These are phyloP conservation scores for Pseudogymnoascus sp. DNA, from an alignment of 2,329 filamentous ascomycete genomes.

Conservation along the genomic window DNA sequence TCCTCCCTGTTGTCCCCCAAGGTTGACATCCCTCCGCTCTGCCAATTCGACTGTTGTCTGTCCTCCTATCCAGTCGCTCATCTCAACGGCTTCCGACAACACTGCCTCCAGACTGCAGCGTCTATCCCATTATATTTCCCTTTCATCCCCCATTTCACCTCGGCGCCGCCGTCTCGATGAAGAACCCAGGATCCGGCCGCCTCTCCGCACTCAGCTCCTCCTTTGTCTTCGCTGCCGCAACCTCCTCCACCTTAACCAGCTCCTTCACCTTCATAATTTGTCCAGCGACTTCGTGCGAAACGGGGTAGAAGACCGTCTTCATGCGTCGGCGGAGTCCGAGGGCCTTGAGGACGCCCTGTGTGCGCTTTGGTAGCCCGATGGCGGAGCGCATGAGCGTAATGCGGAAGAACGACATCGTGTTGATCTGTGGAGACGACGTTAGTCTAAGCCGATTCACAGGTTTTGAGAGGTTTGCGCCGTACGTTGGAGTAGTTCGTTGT, in stretches of 20 bases:
- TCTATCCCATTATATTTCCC: background rate
- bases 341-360: slow-evolving; percentile 57
- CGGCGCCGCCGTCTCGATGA: slow-evolving; percentile 44
- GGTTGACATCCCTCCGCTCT: background rate
- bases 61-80: background rate
- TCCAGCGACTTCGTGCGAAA: slow-evolving; percentile 57
- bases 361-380: slow-evolving; percentile 60
- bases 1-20: slow-evolving; percentile 5
- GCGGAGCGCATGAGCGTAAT: slow-evolving; percentile 65
- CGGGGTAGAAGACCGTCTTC: slow-evolving; percentile 64
- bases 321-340: slow-evolving; percentile 65
- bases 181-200: slow-evolving; percentile 60
- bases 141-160: slow-evolving; percentile 10
- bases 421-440: background rate
- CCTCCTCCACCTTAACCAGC: slow-evolving; percentile 59
- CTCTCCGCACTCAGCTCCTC: slow-evolving; percentile 52
- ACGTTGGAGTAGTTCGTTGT: background rate
- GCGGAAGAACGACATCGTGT: slow-evolving; percentile 56
- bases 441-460: background rate
- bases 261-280: slow-evolving; percentile 73
- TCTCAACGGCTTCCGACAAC: background rate
- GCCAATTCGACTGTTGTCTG: background rate
- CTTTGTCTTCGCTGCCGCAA: slow-evolving; percentile 50
- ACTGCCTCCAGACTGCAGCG: background rate
- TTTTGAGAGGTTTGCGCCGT: background rate